Evolutionary conservation across 768 basidiomycete species (phyloP).

Genomic region (Naematelia encephala): DNA sequence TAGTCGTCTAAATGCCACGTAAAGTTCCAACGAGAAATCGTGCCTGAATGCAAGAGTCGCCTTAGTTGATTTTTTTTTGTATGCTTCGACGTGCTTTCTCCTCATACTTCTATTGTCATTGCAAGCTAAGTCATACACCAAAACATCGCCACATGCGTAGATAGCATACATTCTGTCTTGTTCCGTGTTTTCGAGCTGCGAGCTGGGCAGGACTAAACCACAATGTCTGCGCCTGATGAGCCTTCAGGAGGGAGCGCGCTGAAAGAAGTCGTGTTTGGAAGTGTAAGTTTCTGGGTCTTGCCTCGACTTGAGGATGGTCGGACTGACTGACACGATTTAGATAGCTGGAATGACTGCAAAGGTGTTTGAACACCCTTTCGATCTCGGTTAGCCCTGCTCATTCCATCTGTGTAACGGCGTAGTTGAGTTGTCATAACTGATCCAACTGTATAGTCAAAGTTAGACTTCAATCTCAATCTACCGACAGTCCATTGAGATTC

Average conservation of each 20-base stretch:
- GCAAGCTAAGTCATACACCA: background rate
- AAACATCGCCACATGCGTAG: background rate
- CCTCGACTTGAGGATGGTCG: background rate
- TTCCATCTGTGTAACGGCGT: background rate
- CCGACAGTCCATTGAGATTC: slow-evolving; percentile 68
- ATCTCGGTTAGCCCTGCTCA: slow-evolving; percentile 57
- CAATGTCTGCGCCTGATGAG: background rate
- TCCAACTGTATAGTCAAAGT: slow-evolving; percentile 62
- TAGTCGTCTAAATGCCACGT: too few species aligned
- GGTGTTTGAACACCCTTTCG: slow-evolving; percentile 90
- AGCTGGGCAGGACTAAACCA: background rate
- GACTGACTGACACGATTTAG: slow-evolving; percentile 51
- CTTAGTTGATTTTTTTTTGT: too few species aligned
- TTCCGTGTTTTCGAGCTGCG: background rate
- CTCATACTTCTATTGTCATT: background rate
- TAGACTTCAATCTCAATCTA: slow-evolving; percentile 83
- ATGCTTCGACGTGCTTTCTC: background rate
- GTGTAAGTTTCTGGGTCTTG: slow-evolving; percentile 1
- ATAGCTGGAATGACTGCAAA: slow-evolving; percentile 83
- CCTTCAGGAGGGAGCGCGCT: background rate
- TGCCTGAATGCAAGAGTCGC: too few species aligned
- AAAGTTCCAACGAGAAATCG: too few species aligned
- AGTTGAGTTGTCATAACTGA: background rate
- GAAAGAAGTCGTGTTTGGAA: slow-evolving; percentile 12
- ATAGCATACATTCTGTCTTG: background rate